A percentile compares a stretch with the other conserved stretches of the same genome.
phyloP scores from a whole-genome alignment of 108 stramenopile genomes.

The Cylindrotheca fusiformis region DNA sequence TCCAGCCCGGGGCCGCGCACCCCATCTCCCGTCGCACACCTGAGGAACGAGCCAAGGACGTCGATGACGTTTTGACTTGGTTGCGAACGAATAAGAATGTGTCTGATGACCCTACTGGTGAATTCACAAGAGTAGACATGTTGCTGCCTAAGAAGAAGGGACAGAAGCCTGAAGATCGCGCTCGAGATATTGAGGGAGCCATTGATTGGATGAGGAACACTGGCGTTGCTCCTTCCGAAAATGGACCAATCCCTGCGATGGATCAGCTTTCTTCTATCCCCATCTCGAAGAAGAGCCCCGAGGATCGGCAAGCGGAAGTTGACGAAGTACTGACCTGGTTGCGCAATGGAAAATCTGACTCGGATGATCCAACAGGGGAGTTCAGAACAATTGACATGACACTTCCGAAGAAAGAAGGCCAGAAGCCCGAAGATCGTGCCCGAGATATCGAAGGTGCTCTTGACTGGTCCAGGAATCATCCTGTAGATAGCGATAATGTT shows the following conservation, averaged over 20 bases:
- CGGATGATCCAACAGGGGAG: too few species aligned
- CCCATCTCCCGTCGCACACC: constrained; percentile 9
- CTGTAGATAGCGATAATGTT: constrained; percentile 5
- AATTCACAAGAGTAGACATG: constrained; percentile 14
- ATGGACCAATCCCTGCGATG: constrained; percentile 1
- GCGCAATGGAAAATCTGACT: too few species aligned
- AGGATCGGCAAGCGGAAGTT: constrained; percentile 12
- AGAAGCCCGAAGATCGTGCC: too few species aligned
- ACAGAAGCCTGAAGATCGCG: too few species aligned
- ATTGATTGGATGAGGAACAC: too few species aligned
- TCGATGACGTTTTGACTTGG: constrained; percentile 12
- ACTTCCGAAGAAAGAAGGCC: too few species aligned
- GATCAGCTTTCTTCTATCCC: constrained; percentile 13
- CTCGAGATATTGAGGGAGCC: too few species aligned
- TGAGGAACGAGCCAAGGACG: constrained; percentile 7
- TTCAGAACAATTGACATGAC: too few species aligned
- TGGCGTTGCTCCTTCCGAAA: constrained; percentile 5
- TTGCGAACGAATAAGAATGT: constrained; percentile 3
- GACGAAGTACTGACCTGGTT: constrained; percentile 18
- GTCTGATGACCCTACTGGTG: constrained; percentile 9
- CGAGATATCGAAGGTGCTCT: too few species aligned
- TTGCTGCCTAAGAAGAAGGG: constrained; percentile 10
- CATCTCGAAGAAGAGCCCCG: constrained; percentile 1
- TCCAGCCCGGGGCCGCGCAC: neutral
- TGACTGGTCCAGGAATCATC: too few species aligned